Evolutionary conservation across 73 alveolate species (phyloP), one percentile per base, ranked within the genome.

Genomic region (Stentor roeselii): DNA sequence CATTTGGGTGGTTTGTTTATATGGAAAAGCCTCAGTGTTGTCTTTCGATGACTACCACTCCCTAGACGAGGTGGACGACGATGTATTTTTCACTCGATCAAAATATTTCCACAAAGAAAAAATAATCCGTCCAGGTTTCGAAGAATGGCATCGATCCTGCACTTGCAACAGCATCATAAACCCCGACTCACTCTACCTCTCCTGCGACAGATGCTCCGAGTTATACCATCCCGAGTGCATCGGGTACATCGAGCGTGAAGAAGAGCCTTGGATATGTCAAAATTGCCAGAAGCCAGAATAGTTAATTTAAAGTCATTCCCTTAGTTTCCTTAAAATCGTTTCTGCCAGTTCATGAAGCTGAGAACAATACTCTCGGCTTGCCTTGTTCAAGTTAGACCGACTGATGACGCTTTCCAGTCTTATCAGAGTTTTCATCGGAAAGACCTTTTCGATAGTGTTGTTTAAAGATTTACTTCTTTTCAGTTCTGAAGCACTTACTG

Each of bases 201-300:
- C 89, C 75, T 96, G 99, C 74, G 99, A 96, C 76, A 86, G 78
- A 75, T 96, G 99, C 86, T 82, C 84, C 39, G 86, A 92, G 60
- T 93, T 98, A 97, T 91, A 37, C 85, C 99, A 96, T 84, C 97
- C 98, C n/a, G 87, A 92, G 75, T 95, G 99, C 84, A 87, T 92
- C 83, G 93, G 94, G 42, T 82, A 93, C 42, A 75, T 87, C 50
- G 93, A 60, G 97, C n/a, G n/a, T n/a, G n/a, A n/a, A n/a, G n/a
- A n/a, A n/a, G n/a, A n/a, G n/a, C n/a, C n/a, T n/a, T n/a, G n/a
- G n/a, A n/a, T n/a, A n/a, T n/a, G n/a, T n/a, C n/a, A n/a, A n/a
- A n/a, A n/a, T n/a, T n/a, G n/a, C n/a, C n/a, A n/a, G n/a, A n/a
- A n/a, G n/a, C n/a, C n/a, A n/a, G n/a, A n/a, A n/a, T n/a, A n/a